Evolutionary conservation across 371 early-diverging fungal species (phyloP), one percentile per base, ranked within the genome.

Genomic region (Mucor ambiguus): DNA sequence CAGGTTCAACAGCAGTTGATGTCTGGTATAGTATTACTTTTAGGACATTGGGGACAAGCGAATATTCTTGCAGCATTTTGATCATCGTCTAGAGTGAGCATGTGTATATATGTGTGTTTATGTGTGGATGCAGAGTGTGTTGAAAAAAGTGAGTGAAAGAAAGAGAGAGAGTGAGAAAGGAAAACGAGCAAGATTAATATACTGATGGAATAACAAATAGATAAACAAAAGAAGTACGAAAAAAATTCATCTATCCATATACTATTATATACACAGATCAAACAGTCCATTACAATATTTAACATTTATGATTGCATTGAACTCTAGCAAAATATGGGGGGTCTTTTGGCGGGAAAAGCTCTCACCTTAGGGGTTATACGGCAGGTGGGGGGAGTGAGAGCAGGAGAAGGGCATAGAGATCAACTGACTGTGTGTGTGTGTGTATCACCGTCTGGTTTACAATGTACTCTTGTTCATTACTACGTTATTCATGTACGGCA

Each of bases 21-120:
- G 14, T 26, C 4, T 28, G 16, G 4, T 6, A 49, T 11, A 49
- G 7, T 29, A 61, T 70, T 74, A 82, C 82, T 73, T 67, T 82
- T 82, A 49, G 82, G 78, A 61, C 82, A 82, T 61, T 82, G 82
- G 18, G 82, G 69, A 64, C 82, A 82, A 20, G 79, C 67, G 60
- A 76, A 82, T 52, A 77, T 71, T 46, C 69, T 78, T 58, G 74
- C 63, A 14, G 60, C 22, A 26, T 30, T 44, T 12, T 69, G 66
- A 26, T 76, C 72, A 64, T 75, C 71, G 49, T 66, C 71, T 59
- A 58, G 38, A 62, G 64, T 2, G 10, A 64, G 35, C 73, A 73
- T 75, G 33, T 38, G 64, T 26, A 6, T 52, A 8, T 32, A n/a
- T 38, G 9, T 41, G 2, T 38, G 12, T 52, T 2, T 32, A n/a